These are phyloP conservation scores for Penicillium manginii DNA, from an alignment of 495 filamentous ascomycete species.

Conservation along the genomic window DNA sequence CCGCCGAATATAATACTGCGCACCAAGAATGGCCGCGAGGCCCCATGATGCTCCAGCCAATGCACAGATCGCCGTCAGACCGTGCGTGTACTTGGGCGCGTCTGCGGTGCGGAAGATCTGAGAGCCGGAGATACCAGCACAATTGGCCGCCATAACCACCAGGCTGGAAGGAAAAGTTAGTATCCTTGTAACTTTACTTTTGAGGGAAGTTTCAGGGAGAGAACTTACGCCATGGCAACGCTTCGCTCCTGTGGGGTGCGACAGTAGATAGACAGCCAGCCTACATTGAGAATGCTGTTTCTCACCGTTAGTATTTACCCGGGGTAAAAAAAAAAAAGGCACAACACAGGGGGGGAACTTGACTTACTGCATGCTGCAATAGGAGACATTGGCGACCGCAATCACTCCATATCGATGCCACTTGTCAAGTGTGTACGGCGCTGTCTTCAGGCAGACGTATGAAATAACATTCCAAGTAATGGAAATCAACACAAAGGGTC, in stretches of 20 bases:
- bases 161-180: slow-evolving; percentile 34
- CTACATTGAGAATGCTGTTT: slow-evolving; percentile 46
- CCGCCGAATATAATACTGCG: slow-evolving; percentile 27
- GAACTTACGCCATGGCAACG: slow-evolving; percentile 53
- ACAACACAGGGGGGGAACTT: background rate
- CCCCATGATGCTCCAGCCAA: slow-evolving; percentile 41
- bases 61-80: slow-evolving; percentile 39
- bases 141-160: slow-evolving; percentile 59
- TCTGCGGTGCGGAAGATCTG: slow-evolving; percentile 59
- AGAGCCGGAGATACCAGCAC: slow-evolving; percentile 54
- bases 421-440: slow-evolving; percentile 14
- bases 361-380: slow-evolving; percentile 57
- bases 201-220: too few relatives aligned
- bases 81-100: slow-evolving; percentile 52
- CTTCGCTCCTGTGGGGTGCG: slow-evolving; percentile 50
- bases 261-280: slow-evolving; percentile 54
- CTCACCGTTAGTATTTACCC: slow-evolving; percentile 4
- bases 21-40: slow-evolving; percentile 20
- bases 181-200: background rate
- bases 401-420: slow-evolving; percentile 52
- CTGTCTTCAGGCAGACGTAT: slow-evolving; percentile 36
- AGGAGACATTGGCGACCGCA: slow-evolving; percentile 51
- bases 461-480: slow-evolving; percentile 53
- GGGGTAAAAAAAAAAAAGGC: background rate
- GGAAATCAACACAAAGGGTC: slow-evolving; percentile 41